Base-by-base conservation (phyloP, 2,329 filamentous ascomycete species). In the Orbilia oligospora region DNA sequence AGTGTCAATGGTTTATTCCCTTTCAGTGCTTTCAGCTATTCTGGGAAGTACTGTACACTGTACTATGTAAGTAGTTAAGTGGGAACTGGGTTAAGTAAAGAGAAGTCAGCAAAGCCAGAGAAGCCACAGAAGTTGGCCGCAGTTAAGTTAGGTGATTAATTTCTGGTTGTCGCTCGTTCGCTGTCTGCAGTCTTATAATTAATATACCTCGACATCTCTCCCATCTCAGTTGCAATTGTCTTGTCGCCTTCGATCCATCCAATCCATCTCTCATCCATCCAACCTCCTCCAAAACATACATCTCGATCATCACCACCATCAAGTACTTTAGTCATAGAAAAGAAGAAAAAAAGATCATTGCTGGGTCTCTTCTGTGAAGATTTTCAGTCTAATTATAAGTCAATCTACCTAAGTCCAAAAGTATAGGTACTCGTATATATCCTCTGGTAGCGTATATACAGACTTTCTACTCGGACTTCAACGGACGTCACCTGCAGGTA, bases 401-500 rank as follows among this genome's bases (percentile, higher is more conserved):
- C n/a, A n/a, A n/a, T n/a, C n/a, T n/a, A n/a, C n/a, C n/a, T n/a
- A n/a, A n/a, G n/a, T n/a, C n/a, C n/a, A n/a, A n/a, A 46, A 46
- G 44, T 20, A 18, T 58, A 58, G 30, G 33, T 58, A n/a, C n/a
- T n/a, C n/a, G n/a, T n/a, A 22, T 58, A 55, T 55, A 55, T 38
- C 33, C 30, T 58, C 53, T 38, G 53, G 53, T 22, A 58, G 53
- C 36, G 33, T 58, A 41, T 58, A 58, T 22, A 36, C 18, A 6
- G 8, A 46, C n/a, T n/a, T n/a, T 20, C 6, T 20, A 5, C 16
- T 46, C n/a, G n/a, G n/a, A 12, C 53, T 58, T 58, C n/a, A 3
- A 22, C 30, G 56, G 56, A 22, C 30, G 30, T 38, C 53, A 58
- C 20, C 53, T 61, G 56, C 56, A 61, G 56, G 56, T 44, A 61